These are phyloP conservation scores for Emericellopsis atlantica DNA, from an alignment of 2,329 filamentous ascomycete species.

Conservation along the genomic window DNA sequence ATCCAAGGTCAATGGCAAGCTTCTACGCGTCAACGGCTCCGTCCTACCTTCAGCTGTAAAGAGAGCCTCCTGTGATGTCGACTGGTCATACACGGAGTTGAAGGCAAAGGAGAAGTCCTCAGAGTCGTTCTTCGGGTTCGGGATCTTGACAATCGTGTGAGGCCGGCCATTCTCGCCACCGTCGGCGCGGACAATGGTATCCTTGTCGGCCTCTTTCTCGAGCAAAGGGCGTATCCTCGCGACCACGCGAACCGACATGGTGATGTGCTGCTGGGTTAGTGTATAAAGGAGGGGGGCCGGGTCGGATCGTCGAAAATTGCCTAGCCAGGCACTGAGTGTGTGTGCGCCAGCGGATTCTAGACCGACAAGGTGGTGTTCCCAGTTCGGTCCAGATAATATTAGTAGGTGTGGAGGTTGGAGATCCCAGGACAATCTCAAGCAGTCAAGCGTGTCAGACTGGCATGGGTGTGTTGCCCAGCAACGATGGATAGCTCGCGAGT, in stretches of 20 bases:
- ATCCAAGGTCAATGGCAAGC: background rate
- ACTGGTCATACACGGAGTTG: constrained; percentile 78
- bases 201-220: constrained; percentile 72
- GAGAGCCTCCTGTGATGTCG: constrained; percentile 70
- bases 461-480: background rate
- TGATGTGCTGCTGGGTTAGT: constrained; percentile 5
- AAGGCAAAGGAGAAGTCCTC: constrained; percentile 94
- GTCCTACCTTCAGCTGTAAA: constrained; percentile 76
- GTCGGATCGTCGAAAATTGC: too few relatives aligned
- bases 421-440: too few relatives aligned
- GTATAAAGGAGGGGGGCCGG: background rate
- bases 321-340: too few relatives aligned
- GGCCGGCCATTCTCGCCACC: constrained; percentile 47
- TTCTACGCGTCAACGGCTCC: background rate
- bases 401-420: background rate
- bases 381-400: too few relatives aligned
- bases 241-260: constrained; percentile 69
- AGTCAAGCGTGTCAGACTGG: too few relatives aligned
- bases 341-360: too few relatives aligned
- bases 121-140: constrained; percentile 81
- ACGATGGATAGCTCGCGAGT: background rate
- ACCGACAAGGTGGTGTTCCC: too few relatives aligned
- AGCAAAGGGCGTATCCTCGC: constrained; percentile 83
- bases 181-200: constrained; percentile 67
- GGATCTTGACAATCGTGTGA: constrained; percentile 68